A percentile compares a stretch with the other conserved stretches of the same genome.
Evolutionary conservation across 2,329 filamentous ascomycete genomes (phyloP).

Genomic region (Acrocalymma vagum): DNA sequence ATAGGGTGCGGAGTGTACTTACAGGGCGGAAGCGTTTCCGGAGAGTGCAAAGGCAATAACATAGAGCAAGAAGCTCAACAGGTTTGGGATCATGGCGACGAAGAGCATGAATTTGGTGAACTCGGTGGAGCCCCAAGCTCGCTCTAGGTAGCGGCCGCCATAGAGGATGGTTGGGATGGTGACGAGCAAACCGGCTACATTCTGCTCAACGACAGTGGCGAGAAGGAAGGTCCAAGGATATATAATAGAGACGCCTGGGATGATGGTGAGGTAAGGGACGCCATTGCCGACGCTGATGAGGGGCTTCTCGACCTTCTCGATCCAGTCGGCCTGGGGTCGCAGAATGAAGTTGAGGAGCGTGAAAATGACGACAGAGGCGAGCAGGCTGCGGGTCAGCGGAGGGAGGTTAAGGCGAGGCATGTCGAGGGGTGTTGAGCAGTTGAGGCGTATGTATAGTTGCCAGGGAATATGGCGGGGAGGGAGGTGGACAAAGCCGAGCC

Average conservation of each 20-base stretch:
- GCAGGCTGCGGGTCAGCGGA: constrained; percentile 83
- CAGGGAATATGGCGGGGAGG: too few relatives aligned
- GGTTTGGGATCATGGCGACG: constrained; percentile 80
- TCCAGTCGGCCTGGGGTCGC: constrained; percentile 57
- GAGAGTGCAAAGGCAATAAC: constrained; percentile 77
- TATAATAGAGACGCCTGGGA: constrained; percentile 82
- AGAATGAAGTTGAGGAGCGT: constrained; percentile 84
- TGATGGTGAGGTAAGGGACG: constrained; percentile 85
- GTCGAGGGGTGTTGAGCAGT: constrained; percentile 15
- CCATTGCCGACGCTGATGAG: constrained; percentile 64
- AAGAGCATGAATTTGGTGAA: constrained; percentile 89
- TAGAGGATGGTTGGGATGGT: constrained; percentile 84
- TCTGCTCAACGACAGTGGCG: constrained; percentile 89
- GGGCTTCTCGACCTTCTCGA: constrained; percentile 55
- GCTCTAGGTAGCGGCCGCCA: constrained; percentile 92
- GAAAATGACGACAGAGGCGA: constrained; percentile 77
- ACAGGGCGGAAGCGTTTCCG: constrained; percentile 74
- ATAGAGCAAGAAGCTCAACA: constrained; percentile 76
- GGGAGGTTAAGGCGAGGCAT: constrained; percentile 93
- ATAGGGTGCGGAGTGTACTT: constrained; percentile 46
- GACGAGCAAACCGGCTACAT: constrained; percentile 84
- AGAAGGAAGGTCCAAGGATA: constrained; percentile 95
- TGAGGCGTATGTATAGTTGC: too few relatives aligned
- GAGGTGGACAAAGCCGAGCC: constrained; percentile 1
- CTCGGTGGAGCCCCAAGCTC: constrained; percentile 92